These are phyloP conservation scores for Boletus smithii DNA, from an alignment of 1,284 basidiomycete species.

Conservation along the genomic window DNA sequence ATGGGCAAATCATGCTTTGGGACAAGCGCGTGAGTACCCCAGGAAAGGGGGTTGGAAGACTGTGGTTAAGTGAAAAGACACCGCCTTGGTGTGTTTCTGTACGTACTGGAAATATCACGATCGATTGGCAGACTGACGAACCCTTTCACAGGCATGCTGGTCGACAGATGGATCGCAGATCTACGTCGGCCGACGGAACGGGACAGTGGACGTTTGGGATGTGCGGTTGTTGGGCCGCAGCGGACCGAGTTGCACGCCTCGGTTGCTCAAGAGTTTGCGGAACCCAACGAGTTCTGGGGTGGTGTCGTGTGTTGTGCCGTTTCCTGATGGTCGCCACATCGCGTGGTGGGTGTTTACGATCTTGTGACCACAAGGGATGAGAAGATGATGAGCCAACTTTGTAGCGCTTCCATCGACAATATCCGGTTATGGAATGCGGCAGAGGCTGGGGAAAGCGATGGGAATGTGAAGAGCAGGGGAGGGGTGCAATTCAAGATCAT, in stretches of 20 bases:
- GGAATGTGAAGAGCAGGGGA: slow-evolving; percentile 52
- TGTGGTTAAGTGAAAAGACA: slow-evolving; percentile 86
- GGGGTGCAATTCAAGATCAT: slow-evolving; percentile 92
- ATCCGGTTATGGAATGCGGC: slow-evolving; percentile 91
- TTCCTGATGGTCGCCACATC: slow-evolving; percentile 88
- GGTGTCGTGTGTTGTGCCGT: slow-evolving; percentile 85
- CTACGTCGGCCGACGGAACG: slow-evolving; percentile 89
- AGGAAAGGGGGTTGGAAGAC: slow-evolving; percentile 72
- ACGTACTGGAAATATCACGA: slow-evolving; percentile 26
- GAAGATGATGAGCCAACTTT: slow-evolving; percentile 21
- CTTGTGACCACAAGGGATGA: slow-evolving; percentile 20
- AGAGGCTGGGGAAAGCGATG: slow-evolving; percentile 68
- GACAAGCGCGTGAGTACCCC: slow-evolving; percentile 72
- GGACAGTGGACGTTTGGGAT: slow-evolving; percentile 93
- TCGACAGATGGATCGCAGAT: slow-evolving; percentile 85
- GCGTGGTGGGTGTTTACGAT: slow-evolving; percentile 62
- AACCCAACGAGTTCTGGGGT: slow-evolving; percentile 90
- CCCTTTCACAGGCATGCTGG: slow-evolving; percentile 79
- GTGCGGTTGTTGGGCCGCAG: slow-evolving; percentile 69
- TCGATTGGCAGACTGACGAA: slow-evolving; percentile 1
- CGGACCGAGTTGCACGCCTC: slow-evolving; percentile 59
- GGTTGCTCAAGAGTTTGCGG: slow-evolving; percentile 74
- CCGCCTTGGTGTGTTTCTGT: slow-evolving; percentile 96
- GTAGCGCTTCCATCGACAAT: slow-evolving; percentile 89
- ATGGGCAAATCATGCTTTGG: slow-evolving; percentile 92